Evolutionary conservation across 148 eudicot genomes (phyloP).

Genomic region (Simmondsia chinensis): DNA sequence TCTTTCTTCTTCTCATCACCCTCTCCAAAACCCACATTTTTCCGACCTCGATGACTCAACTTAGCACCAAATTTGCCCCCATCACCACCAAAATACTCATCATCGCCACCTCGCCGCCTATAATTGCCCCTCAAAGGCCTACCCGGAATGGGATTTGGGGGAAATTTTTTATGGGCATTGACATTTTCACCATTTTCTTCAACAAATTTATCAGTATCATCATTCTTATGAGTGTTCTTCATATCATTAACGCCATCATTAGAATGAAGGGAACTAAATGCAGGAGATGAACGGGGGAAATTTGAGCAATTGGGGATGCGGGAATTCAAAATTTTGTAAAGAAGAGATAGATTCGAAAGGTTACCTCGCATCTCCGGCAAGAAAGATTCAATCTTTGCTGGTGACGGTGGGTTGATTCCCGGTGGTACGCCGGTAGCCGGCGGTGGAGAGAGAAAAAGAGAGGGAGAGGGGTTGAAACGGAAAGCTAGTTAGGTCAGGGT

Average conservation of each 20-base stretch:
- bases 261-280: no score
- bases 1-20: conserved; percentile 6
- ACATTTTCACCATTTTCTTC: conserved; percentile 5
- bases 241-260: conserved; percentile 6
- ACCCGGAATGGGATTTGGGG: conserved; percentile 31
- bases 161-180: conserved; percentile 10
- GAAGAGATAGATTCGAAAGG: no score
- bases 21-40: conserved; percentile 9
- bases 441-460: no score
- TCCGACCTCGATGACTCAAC: conserved; percentile 3
- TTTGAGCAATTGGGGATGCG: no score
- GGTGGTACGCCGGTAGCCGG: no score
- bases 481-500: no score
- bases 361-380: no score
- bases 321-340: no score
- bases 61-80: conserved; percentile 9
- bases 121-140: conserved; percentile 38
- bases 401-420: no score
- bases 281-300: no score
- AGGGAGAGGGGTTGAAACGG: no score
- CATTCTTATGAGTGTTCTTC: conserved; percentile 7
- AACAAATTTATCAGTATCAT: conserved; percentile 15
- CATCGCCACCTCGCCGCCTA: conserved; percentile 15
- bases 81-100: conserved; percentile 12
- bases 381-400: no score